phyloP scores from a whole-genome alignment of 768 basidiomycete genomes.

The Hericium alpestre region DNA sequence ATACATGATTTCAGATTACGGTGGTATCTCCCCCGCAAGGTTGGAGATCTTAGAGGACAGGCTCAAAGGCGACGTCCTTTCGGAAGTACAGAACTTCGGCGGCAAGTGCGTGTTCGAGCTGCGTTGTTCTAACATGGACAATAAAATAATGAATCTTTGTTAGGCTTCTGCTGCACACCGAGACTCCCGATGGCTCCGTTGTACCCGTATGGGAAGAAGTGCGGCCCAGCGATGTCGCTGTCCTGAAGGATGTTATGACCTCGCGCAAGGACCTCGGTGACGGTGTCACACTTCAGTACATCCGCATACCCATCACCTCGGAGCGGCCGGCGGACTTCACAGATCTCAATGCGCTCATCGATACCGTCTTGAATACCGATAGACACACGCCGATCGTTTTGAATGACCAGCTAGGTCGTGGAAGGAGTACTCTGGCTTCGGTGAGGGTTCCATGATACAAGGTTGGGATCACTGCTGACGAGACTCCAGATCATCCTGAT shows the following conservation, averaged over 20 bases:
- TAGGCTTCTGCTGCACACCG: slow-evolving; percentile 82
- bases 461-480: neutral
- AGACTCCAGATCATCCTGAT: slow-evolving; percentile 58
- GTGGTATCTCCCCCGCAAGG: slow-evolving; percentile 85
- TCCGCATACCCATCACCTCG: slow-evolving; percentile 86
- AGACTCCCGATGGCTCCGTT: slow-evolving; percentile 77
- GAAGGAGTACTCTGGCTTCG: slow-evolving; percentile 85
- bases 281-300: slow-evolving; percentile 63
- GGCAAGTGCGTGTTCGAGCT: slow-evolving; percentile 46
- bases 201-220: slow-evolving; percentile 95
- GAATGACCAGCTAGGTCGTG: slow-evolving; percentile 91
- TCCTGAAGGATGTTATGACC: slow-evolving; percentile 84
- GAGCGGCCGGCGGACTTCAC: slow-evolving; percentile 71
- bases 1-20: slow-evolving; percentile 55
- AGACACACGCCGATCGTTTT: slow-evolving; percentile 75
- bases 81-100: slow-evolving; percentile 74
- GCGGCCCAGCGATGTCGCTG: slow-evolving; percentile 54
- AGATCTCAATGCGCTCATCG: slow-evolving; percentile 68
- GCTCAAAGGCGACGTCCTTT: slow-evolving; percentile 75
- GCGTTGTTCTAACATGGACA: neutral
- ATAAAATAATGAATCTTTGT: neutral
- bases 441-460: slow-evolving; percentile 27
- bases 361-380: slow-evolving; percentile 61
- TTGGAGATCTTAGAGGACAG: slow-evolving; percentile 87
- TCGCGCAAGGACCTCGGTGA: slow-evolving; percentile 31